These are phyloP conservation scores for Phaeomoniella chlamydospora DNA, from an alignment of 2,329 filamentous ascomycete genomes.

Conservation along the genomic window DNA sequence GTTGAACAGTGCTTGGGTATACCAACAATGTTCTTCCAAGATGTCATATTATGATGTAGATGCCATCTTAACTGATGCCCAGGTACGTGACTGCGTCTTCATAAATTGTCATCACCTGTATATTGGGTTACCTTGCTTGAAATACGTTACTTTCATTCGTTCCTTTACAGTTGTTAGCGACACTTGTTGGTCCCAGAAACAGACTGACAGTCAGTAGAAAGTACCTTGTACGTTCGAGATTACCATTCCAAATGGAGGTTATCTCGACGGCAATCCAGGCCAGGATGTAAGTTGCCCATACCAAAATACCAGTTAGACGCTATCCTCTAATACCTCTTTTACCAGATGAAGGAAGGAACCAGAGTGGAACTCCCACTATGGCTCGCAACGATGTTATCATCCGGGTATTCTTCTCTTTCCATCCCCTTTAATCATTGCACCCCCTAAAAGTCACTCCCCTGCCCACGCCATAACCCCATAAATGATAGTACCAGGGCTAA, in stretches of 20 bases:
- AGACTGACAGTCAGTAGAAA: conserved; percentile 58
- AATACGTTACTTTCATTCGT: too few relatives aligned
- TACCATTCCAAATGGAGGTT: conserved; percentile 72
- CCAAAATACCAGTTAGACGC: conserved; percentile 1
- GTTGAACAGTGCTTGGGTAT: too few relatives aligned
- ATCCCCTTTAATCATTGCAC: conserved; percentile 2
- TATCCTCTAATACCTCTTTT: conserved; percentile 2
- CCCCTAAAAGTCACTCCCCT: conserved; percentile 1
- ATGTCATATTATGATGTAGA: conserved; percentile 34
- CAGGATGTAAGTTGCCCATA: conserved; percentile 29
- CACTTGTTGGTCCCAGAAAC: too few relatives aligned
- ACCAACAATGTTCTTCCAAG: too few relatives aligned
- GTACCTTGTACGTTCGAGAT: conserved; percentile 90
- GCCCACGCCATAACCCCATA: too few relatives aligned
- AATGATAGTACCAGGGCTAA: too few relatives aligned
- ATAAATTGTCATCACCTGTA: too few relatives aligned
- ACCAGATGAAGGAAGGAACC: conserved; percentile 64
- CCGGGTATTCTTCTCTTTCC: conserved; percentile 18
- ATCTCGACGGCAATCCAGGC: conserved; percentile 70
- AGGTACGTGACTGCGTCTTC: conserved; percentile 14
- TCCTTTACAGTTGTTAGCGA: too few relatives aligned
- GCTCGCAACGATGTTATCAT: conserved; percentile 85
- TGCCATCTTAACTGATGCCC: conserved; percentile 29
- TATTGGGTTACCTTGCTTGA: too few relatives aligned
- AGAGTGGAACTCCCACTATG: conserved; percentile 76